Percentiles rank a stretch among this genome's conserved stretches.
phyloP scores from a whole-genome alignment of 768 basidiomycete genomes.

The Phlegmacium glaucopus region DNA sequence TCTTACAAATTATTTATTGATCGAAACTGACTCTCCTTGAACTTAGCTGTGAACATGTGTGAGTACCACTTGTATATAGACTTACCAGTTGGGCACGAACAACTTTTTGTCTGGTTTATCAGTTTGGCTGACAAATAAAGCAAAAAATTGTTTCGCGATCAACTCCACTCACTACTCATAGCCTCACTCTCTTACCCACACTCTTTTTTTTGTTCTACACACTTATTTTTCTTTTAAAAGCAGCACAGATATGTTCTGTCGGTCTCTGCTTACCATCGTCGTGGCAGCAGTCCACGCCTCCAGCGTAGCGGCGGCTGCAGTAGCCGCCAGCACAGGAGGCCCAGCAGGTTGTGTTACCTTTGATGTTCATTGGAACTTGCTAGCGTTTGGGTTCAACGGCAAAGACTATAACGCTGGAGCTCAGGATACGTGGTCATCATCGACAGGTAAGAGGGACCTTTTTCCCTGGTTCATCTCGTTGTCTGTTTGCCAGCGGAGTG shows the following conservation, averaged over 20 bases:
- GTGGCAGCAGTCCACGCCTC: too few species aligned
- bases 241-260: too few species aligned
- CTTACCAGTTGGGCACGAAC: too few species aligned
- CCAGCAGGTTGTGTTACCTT: constrained; percentile 66
- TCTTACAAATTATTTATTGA: too few species aligned
- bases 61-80: too few species aligned
- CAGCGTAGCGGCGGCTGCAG: constrained; percentile 14
- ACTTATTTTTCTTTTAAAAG: not conserved
- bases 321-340: constrained; percentile 14
- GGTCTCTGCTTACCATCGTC: constrained; percentile 19
- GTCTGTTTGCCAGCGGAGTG: constrained; percentile 6
- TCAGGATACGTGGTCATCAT: constrained; percentile 59
- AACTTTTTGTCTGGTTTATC: too few species aligned
- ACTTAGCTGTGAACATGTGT: too few species aligned
- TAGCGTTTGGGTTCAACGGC: constrained; percentile 79
- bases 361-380: constrained; percentile 78
- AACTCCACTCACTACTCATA: too few species aligned
- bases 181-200: too few species aligned
- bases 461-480: constrained; percentile 43
- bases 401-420: constrained; percentile 83
- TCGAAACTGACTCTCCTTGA: too few species aligned
- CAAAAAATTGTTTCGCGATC: too few species aligned
- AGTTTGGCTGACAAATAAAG: too few species aligned
- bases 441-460: constrained; percentile 4
- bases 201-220: not conserved